Evolutionary conservation across 345 rosid species (phyloP).

Genomic region (Gossypium rotundifolium): DNA sequence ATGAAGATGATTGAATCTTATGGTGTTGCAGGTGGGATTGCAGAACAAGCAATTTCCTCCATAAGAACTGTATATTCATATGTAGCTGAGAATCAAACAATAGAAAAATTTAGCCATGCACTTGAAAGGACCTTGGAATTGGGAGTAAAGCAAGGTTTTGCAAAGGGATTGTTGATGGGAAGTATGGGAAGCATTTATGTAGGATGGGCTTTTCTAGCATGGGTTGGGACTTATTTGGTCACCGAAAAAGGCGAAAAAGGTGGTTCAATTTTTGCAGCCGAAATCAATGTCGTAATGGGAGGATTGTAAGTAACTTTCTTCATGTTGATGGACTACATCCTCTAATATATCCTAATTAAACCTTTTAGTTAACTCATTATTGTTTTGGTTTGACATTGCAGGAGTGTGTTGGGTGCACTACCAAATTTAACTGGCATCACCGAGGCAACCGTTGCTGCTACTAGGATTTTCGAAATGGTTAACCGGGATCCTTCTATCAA

Average conservation of each 20-base stretch:
- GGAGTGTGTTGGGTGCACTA: slow-evolving; percentile 51
- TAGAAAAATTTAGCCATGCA: slow-evolving; percentile 37
- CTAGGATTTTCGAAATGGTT: slow-evolving; percentile 45
- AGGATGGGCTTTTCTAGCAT: slow-evolving; percentile 67
- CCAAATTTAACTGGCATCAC: slow-evolving; percentile 56
- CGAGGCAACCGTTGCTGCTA: slow-evolving; percentile 46
- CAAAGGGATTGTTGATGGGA: slow-evolving; percentile 67
- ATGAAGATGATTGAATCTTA: slow-evolving; percentile 58
- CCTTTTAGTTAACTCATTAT: slow-evolving; percentile 11
- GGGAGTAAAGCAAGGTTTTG: slow-evolving; percentile 54
- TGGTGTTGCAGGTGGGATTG: slow-evolving; percentile 58
- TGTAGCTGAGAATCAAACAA: slow-evolving; percentile 51
- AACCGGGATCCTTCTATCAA: slow-evolving; percentile 47
- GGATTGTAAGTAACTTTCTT: slow-evolving; percentile 42
- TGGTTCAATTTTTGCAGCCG: slow-evolving; percentile 49
- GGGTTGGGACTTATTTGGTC: slow-evolving; percentile 54
- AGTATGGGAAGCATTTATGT: slow-evolving; percentile 61
- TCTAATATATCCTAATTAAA: neutral
- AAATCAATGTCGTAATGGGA: slow-evolving; percentile 59
- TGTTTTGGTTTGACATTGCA: slow-evolving; percentile 20
- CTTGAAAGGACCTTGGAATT: slow-evolving; percentile 42
- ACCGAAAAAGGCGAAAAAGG: slow-evolving; percentile 53
- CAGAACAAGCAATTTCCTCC: slow-evolving; percentile 64
- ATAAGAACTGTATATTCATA: slow-evolving; percentile 55
- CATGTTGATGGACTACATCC: neutral